Evolutionary conservation across 805 yeast species (phyloP), one percentile per base, ranked within the genome.

Genomic region (Candida nitratophila): DNA sequence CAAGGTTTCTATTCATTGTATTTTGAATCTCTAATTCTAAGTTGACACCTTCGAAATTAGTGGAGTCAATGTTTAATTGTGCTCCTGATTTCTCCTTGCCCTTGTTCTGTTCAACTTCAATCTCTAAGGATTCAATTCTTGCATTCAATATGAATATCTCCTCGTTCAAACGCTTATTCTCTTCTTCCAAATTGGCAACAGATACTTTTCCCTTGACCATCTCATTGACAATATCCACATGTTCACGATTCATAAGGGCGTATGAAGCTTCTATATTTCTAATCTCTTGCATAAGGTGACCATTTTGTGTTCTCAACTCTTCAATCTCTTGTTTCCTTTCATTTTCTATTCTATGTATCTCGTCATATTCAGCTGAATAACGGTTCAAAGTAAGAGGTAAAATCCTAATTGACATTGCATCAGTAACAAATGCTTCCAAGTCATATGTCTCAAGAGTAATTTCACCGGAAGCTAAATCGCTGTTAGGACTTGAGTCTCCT

Each of bases 141-240:
- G 64, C 52, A 38, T 70, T 70, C 38, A 83, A 63, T 11, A 72
- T 77, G 2, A 60, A 64, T 34, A 82, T 74, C 43, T 70, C 75
- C 1, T 60, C 57, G 24, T 65, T 59, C 41, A 89, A 64, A 38
- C 81, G 86, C 22, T 68, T 73, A 48, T 86, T 86, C 47, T 87
- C 95, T 53, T 86, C 91, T 41, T 74, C 69, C 22, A 91, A 61
- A 30, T 83, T 82, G 2, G 95, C 96, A 22, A 85, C 70, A 43
- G 71, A 75, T 35, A 90, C 76, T 55, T 93, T 81, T 34, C 86
- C 83, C 50, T 78, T 79, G 30, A 91, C 88, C 81, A 93, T 78
- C 51, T 81, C 87, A 63, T 90, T 91, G 4, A 96, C 95, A 33
- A 89, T 77, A 44, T 78, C 84, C 26, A 89, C 77, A 61, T 93